Evolutionary conservation across 768 basidiomycete genomes (phyloP).

Genomic region (Coprinopsis sp.): DNA sequence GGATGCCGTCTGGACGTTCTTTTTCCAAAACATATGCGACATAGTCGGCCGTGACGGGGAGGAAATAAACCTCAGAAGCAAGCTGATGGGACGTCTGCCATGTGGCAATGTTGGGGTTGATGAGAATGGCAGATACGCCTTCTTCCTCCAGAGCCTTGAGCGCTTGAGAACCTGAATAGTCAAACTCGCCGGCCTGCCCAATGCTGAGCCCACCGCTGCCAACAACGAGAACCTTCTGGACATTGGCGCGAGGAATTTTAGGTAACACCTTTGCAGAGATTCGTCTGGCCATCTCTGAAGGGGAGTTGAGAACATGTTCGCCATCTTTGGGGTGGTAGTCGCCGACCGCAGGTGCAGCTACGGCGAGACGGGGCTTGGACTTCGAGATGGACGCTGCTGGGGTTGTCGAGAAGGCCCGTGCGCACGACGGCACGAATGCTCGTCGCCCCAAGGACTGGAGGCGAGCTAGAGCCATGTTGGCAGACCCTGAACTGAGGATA

Average conservation of each 20-base stretch:
- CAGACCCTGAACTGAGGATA: background rate
- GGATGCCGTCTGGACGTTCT: constrained; percentile 94
- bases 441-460: constrained; percentile 36
- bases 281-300: constrained; percentile 89
- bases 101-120: constrained; percentile 99
- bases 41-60: constrained; percentile 95
- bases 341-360: constrained; percentile 74
- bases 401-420: constrained; percentile 46
- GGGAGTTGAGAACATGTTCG: constrained; percentile 83
- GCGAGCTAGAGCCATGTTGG: constrained; percentile 37
- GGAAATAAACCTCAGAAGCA: constrained; percentile 95
- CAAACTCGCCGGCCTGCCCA: constrained; percentile 99
- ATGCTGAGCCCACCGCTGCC: constrained; percentile 95
- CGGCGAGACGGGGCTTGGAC: constrained; percentile 53
- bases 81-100: constrained; percentile 99
- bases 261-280: constrained; percentile 94
- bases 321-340: constrained; percentile 59
- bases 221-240: constrained; percentile 93
- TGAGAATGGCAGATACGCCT: constrained; percentile 88
- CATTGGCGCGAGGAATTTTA: constrained; percentile 84
- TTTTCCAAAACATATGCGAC: constrained; percentile 99
- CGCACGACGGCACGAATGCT: constrained; percentile 26
- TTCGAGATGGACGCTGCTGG: constrained; percentile 37
- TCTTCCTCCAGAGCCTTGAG: constrained; percentile 96
- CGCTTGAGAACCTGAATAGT: constrained; percentile 98